Base-by-base conservation (phyloP, 768 basidiomycete species). In the Tubosaeta sp. region DNA sequence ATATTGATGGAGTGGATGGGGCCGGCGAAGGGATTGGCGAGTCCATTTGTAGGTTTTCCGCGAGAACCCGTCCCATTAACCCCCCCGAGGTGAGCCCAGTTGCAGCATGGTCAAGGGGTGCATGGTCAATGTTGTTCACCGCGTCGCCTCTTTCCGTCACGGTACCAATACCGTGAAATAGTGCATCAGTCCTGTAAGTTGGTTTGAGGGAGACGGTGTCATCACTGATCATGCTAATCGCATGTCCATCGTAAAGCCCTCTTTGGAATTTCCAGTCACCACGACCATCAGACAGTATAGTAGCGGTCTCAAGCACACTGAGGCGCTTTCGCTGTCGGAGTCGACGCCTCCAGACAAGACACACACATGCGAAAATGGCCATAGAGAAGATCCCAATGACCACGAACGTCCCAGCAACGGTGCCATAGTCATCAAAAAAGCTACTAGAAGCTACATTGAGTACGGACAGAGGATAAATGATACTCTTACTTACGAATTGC, bases 321-420 rank as follows among this genome's bases (percentile, higher is more conserved):
- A 6, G 65, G 41, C 56, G 72, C 25, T 61, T 66, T 37, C 64
- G 67, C 38, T 74, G 72, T 44, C 70, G 77, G 9, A 72, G 72
- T 31, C 73, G 76, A 42, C 76, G 70, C 43, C 46, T 52, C 52
- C 59, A 59, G 19, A 51, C 43, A 74, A 68, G 39, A 73, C 62
- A 62, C 77, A 75, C 9, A 77, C 65, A 29, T 9, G 29, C 29
- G 8, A 75, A 58, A 22, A 84, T 55, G 1, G 73, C 74, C 1
- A 79, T 75, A 6, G 76, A 71, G 34, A 77, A 68, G 19, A 91
- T 62, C 7, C 85, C 88, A 39, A 85, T 76, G 11, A 75, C 82
- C 7, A 86, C 74, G 65, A 91, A 91, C n/a, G 84, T 80, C 7
- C 85, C 88, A 2, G 83, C 82, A 4, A 89, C 83, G 10, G 83